Percentiles rank a stretch among this genome's conserved stretches.
Conservation (phyloP, 2,329 filamentous ascomycete genomes). For the Colletotrichum trifolii region DNA sequence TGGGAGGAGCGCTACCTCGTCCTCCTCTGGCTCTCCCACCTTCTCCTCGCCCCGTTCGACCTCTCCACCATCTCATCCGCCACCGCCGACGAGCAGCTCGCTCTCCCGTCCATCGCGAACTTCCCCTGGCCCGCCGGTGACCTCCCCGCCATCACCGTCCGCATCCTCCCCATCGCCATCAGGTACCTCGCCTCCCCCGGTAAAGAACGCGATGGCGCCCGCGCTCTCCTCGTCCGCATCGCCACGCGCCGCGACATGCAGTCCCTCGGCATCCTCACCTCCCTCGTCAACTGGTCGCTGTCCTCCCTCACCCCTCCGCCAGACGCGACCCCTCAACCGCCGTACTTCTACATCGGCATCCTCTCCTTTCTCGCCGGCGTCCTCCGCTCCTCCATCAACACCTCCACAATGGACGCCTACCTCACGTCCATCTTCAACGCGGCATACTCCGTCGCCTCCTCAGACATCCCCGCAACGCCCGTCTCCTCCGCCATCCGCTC, state of each 20-base stretch:
- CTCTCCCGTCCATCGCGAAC: conserved; percentile 54
- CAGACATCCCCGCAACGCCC: conserved; percentile 54
- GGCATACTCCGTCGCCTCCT: conserved; percentile 68
- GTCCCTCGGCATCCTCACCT: conserved; percentile 73
- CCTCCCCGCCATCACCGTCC: conserved; percentile 76
- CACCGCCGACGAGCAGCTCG: conserved; percentile 57
- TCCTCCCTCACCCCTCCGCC: conserved; percentile 63
- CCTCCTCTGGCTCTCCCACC: conserved; percentile 86
- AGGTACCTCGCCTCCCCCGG: conserved; percentile 79
- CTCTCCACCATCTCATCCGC: conserved; percentile 82
- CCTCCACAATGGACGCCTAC: conserved; percentile 77
- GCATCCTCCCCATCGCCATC: conserved; percentile 77
- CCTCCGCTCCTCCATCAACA: conserved; percentile 74
- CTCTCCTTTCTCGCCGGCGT: conserved; percentile 84
- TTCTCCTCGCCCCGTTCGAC: conserved; percentile 90
- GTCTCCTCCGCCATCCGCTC: conserved; percentile 67
- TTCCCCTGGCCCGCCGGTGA: conserved; percentile 64
- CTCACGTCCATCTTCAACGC: conserved; percentile 73
- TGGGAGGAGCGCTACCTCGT: conserved; percentile 94
- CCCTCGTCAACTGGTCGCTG: conserved; percentile 78
- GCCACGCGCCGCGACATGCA: conserved; percentile 92
- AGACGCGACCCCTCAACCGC: conserved; percentile 54
- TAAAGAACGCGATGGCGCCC: conserved; percentile 92
- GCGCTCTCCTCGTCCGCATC: conserved; percentile 81
- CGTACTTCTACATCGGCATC: conserved; percentile 82